Conservation (phyloP, 139 green algal genomes). For the Micractinium sp. region DNA sequence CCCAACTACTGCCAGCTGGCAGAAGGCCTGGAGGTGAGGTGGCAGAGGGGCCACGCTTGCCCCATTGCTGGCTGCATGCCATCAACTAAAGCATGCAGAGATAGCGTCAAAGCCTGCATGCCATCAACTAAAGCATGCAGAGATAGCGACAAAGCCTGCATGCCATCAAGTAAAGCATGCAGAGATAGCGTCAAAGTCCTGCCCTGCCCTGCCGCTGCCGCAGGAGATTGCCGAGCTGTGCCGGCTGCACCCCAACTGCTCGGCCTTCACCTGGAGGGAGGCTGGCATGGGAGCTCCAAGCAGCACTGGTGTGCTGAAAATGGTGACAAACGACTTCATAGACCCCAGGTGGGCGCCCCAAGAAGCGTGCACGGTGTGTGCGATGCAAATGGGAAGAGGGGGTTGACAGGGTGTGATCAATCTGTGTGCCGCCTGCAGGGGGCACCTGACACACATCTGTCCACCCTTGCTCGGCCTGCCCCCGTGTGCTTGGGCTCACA, state of each 20-base stretch:
- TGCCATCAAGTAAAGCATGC: background rate
- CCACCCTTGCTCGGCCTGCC: too few relatives aligned
- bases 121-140: background rate
- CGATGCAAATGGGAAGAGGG: background rate
- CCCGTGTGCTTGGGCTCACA: background rate
- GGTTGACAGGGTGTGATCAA: background rate
- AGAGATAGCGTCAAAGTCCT: too few relatives aligned
- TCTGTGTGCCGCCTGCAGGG: background rate
- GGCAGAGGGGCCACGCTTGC: background rate
- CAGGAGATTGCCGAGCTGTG: background rate
- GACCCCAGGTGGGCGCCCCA: too few relatives aligned
- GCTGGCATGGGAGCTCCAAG: background rate
- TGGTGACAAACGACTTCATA: too few relatives aligned
- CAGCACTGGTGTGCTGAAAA: background rate
- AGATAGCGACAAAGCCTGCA: too few relatives aligned
- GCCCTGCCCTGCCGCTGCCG: background rate
- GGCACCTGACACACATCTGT: background rate
- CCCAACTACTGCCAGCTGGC: background rate
- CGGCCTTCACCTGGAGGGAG: background rate
- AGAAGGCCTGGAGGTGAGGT: background rate
- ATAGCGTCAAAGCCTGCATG: background rate
- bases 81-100: too few relatives aligned
- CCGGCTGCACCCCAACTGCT: background rate
- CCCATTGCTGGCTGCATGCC: background rate
- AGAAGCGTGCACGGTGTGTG: too few relatives aligned